These are phyloP conservation scores for Aspergillus cavernicola DNA, from an alignment of 495 filamentous ascomycete species.

Conservation along the genomic window DNA sequence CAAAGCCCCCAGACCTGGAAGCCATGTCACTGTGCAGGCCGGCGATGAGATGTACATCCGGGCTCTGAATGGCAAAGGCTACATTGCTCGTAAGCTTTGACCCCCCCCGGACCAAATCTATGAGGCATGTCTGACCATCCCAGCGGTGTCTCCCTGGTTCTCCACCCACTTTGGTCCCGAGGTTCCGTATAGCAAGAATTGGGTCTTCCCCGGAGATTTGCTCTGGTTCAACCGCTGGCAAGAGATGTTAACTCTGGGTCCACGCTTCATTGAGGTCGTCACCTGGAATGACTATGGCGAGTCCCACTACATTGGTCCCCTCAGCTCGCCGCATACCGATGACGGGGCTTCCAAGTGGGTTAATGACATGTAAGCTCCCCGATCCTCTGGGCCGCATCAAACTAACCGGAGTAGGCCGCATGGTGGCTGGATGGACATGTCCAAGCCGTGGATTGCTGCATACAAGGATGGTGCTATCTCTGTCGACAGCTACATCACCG, in stretches of 20 bases:
- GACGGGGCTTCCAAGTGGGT: constrained; percentile 59
- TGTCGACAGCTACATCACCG: constrained; percentile 39
- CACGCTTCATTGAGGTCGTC: constrained; percentile 59
- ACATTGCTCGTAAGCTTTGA: constrained; percentile 46
- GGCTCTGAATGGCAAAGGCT: constrained; percentile 48
- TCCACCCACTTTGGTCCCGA: constrained; percentile 45
- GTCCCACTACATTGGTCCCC: constrained; percentile 50
- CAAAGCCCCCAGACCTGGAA: constrained; percentile 44
- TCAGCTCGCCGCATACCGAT: constrained; percentile 50
- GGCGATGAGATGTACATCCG: constrained; percentile 46
- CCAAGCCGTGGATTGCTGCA: constrained; percentile 55
- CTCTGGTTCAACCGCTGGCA: constrained; percentile 59
- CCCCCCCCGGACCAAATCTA: not conserved
- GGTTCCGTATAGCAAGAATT: constrained; percentile 56
- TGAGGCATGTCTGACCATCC: not conserved
- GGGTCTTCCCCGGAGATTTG: constrained; percentile 53
- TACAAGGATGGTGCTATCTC: constrained; percentile 51
- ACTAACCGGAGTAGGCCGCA: constrained; percentile 40
- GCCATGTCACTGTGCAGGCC: constrained; percentile 38
- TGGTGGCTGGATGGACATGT: constrained; percentile 55
- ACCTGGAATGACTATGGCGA: constrained; percentile 72
- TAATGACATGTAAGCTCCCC: constrained; percentile 51
- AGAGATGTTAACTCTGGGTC: constrained; percentile 45
- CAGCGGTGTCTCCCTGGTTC: constrained; percentile 44
- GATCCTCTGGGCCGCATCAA: not conserved